Base-by-base conservation (phyloP, 805 yeast genomes). In the Hanseniaspora pseudoguilliermondii region DNA sequence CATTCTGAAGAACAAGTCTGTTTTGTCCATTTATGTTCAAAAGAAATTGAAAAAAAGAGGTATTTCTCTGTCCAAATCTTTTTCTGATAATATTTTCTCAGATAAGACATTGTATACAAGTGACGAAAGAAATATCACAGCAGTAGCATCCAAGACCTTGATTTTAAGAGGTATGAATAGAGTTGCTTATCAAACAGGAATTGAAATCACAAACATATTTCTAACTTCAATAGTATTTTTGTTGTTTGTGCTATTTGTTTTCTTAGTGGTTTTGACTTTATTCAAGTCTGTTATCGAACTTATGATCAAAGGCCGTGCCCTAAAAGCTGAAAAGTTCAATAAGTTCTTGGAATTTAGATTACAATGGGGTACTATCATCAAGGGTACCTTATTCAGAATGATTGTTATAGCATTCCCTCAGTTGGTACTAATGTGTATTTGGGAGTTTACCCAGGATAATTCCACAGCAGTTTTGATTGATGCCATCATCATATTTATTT, bases 131-230 rank as follows among this genome's bases (percentile, higher is more conserved):
- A 78, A 78, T 58, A 67, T 77, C 2, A 72, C 76, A 42, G 69
- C 76, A 42, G 69, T 84, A 49, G 70, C 83, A 1, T 72, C 84
- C 6, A 85, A 83, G 64, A 87, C 88, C 44, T 74, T 93, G 63
- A 82, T 91, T 40, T 72, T 93, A 54, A 80, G 95, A 66, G 98
- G 98, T 61, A 83, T 93, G 59, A 87, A 88, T 69, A 82, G 98
- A 71, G 96, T 91, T 7, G 82, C 96, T 0, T 93, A 74, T 66
- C 70, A 83, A 62, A 86, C 96, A 11, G 78, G 79, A 21, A 90
- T 93, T 61, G 98, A 93, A 70, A 76, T 91, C 61, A 83, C 96
- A 25, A 82, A 81, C 65, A 69, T 93, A 57, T 93, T 89, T 69
- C 74, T 90, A 72, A 93, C 98, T 0, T 87, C 90, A 55, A 79